Evolutionary conservation across 805 yeast genomes (phyloP).

Genomic region (Saturnispora serradocipensis): DNA sequence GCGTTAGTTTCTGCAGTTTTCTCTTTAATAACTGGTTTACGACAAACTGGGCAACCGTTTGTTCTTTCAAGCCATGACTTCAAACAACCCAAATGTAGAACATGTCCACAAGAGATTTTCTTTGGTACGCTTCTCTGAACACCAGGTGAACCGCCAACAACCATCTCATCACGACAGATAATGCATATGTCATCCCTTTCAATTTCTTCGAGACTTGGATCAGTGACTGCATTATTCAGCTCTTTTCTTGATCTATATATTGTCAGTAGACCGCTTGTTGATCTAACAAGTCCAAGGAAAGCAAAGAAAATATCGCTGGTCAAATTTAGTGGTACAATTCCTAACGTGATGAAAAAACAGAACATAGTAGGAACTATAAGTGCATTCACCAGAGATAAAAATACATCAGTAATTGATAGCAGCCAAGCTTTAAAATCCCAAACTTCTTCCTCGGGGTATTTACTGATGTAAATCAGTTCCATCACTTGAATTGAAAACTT

Average conservation of each 20-base stretch:
- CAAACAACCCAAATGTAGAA: constrained; percentile 81
- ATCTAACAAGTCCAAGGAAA: constrained; percentile 22
- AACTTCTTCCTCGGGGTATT: constrained; percentile 44
- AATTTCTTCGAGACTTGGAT: constrained; percentile 56
- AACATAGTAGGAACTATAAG: constrained; percentile 27
- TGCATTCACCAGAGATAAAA: constrained; percentile 31
- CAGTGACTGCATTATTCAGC: constrained; percentile 51
- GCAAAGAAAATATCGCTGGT: constrained; percentile 25
- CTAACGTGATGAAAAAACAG: constrained; percentile 37
- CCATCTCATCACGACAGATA: constrained; percentile 88
- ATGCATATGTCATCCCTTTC: constrained; percentile 65
- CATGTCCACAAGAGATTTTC: constrained; percentile 75
- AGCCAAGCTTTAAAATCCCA: constrained; percentile 67
- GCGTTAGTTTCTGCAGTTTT: not conserved
- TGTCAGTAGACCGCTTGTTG: constrained; percentile 30
- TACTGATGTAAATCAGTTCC: constrained; percentile 43
- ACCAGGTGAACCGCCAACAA: constrained; percentile 27
- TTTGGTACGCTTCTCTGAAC: constrained; percentile 51
- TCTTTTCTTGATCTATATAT: constrained; percentile 42
- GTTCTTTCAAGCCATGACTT: constrained; percentile 91
- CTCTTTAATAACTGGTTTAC: constrained; percentile 48
- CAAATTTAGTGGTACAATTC: constrained; percentile 25
- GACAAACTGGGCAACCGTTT: constrained; percentile 87
- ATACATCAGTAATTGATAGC: constrained; percentile 39
- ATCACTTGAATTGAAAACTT: constrained; percentile 43